These are phyloP conservation scores for Leccinellum luteum DNA, from an alignment of 768 basidiomycete species.

Conservation along the genomic window DNA sequence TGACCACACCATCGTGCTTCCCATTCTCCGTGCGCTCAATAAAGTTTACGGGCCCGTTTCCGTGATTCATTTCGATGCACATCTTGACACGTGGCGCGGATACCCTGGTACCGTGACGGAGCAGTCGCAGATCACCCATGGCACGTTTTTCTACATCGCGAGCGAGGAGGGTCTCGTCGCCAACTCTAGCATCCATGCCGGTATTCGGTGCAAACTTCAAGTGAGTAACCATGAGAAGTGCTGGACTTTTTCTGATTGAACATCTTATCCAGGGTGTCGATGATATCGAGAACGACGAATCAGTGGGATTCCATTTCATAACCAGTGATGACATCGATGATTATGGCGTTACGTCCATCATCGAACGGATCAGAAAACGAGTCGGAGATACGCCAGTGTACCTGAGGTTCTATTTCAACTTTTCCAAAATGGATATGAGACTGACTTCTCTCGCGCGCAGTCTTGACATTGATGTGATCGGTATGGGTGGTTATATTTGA, in stretches of 20 bases:
- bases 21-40: constrained; percentile 77
- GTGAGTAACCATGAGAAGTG: constrained; percentile 27
- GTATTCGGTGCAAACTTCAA: constrained; percentile 74
- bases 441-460: constrained; percentile 32
- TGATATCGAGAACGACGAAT: constrained; percentile 59
- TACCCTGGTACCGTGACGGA: constrained; percentile 42
- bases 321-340: constrained; percentile 84
- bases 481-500: constrained; percentile 30
- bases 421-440: background rate
- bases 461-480: constrained; percentile 81
- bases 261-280: constrained; percentile 14
- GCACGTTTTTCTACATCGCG: constrained; percentile 83
- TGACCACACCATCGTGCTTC: constrained; percentile 86
- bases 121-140: constrained; percentile 75
- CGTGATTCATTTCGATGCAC: constrained; percentile 82
- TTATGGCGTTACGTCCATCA: constrained; percentile 65
- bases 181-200: constrained; percentile 77
- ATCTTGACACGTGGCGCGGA: constrained; percentile 60
- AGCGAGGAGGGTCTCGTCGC: constrained; percentile 73
- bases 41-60: constrained; percentile 79
- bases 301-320: constrained; percentile 77
- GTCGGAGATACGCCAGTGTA: constrained; percentile 78
- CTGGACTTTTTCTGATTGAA: background rate
- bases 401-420: constrained; percentile 44
- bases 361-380: constrained; percentile 64